These are phyloP conservation scores for Chlamydomonas eustigma DNA, from an alignment of 139 green algal species.

Conservation along the genomic window DNA sequence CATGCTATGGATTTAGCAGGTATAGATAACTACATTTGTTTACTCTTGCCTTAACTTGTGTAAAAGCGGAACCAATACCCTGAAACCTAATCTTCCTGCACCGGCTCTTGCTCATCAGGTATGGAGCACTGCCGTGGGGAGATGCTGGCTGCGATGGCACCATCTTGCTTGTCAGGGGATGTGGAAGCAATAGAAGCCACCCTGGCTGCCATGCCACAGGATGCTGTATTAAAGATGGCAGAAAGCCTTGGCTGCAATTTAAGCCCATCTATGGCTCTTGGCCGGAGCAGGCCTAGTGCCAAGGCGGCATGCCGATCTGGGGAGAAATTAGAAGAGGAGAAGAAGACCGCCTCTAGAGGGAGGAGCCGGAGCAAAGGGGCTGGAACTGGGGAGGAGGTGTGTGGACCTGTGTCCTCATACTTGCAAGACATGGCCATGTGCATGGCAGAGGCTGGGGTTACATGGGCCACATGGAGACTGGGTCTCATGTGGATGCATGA, in stretches of 20 bases:
- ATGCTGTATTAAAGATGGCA: neutral
- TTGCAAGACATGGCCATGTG: neutral
- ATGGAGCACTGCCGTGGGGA: neutral
- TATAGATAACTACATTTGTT: neutral
- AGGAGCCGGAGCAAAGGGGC: neutral
- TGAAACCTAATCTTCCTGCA: no score
- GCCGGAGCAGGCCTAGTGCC: no score
- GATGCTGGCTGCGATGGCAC: neutral
- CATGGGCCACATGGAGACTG: constrained; percentile 9
- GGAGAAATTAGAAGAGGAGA: no score
- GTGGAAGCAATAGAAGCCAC: neutral
- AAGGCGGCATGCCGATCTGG: no score
- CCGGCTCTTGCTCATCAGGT: neutral
- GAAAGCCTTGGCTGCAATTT: neutral
- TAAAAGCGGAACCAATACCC: no score
- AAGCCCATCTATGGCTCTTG: no score
- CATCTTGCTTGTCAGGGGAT: neutral
- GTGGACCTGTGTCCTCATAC: neutral
- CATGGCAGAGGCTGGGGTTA: neutral
- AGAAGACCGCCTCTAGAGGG: neutral
- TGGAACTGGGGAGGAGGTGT: neutral
- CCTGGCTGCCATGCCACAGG: neutral
- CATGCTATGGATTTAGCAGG: neutral
- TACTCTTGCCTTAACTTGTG: neutral
- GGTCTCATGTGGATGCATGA: constrained; percentile 5